phyloP scores from a whole-genome alignment of 768 basidiomycete genomes.

The Boletus insuetus region DNA sequence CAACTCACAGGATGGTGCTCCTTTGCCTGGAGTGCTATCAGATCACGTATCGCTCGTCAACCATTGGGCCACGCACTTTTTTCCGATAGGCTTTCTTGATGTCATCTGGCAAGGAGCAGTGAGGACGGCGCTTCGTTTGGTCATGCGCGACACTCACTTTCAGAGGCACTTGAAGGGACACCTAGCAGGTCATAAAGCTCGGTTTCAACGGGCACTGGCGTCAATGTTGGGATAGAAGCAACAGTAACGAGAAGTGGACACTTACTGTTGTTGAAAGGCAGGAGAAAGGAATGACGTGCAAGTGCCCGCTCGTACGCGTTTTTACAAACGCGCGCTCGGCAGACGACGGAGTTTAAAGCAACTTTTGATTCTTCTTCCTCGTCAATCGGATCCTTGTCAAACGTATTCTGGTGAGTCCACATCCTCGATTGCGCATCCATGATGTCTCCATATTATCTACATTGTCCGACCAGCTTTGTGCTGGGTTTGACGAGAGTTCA shows the following conservation, averaged over 20 bases:
- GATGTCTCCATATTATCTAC: conserved; percentile 80
- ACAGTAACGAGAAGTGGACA: conserved; percentile 2
- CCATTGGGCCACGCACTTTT: conserved; percentile 55
- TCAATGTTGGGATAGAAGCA: background rate
- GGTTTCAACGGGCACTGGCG: conserved; percentile 69
- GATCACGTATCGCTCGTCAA: conserved; percentile 1
- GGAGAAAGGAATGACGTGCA: background rate
- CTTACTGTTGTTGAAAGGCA: conserved; percentile 26
- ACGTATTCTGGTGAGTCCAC: conserved; percentile 18
- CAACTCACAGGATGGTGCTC: conserved; percentile 78
- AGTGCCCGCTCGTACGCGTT: conserved; percentile 19
- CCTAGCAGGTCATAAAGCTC: conserved; percentile 85
- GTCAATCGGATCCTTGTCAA: background rate
- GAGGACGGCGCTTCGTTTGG: conserved; percentile 3
- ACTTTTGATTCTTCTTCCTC: background rate
- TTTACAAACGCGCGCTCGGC: conserved; percentile 30
- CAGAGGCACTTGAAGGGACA: conserved; percentile 62
- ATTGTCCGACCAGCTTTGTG: conserved; percentile 71
- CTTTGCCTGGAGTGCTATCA: conserved; percentile 59
- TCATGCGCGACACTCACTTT: conserved; percentile 48
- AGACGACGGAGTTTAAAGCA: conserved; percentile 33
- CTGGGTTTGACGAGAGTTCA: conserved; percentile 49
- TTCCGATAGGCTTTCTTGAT: conserved; percentile 94
- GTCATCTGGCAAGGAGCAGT: conserved; percentile 49
- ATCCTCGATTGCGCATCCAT: conserved; percentile 28